Evolutionary conservation across 805 yeast genomes (phyloP), one percentile per base, ranked within the genome.

Genomic region (Isabelozyma gotoi): DNA sequence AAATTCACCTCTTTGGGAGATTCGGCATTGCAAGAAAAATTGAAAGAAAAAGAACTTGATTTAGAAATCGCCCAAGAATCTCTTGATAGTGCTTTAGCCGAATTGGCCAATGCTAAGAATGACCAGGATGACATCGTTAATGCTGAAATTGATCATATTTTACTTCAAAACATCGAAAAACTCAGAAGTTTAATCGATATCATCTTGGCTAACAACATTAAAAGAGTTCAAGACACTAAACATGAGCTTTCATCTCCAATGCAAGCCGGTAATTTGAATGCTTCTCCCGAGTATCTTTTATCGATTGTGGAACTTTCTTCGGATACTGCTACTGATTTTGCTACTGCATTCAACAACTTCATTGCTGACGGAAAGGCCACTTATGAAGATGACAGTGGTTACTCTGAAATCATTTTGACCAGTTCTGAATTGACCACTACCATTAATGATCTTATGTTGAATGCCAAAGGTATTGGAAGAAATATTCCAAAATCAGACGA

Each of bases 211-310:
- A 77, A 86, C 50, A 88, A 87, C 36, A 78, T 85, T 19, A 81
- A 81, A 47, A 73, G 89, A 40, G 75, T 89, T 41, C 95, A 89
- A 63, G 88, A 85, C 50, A 67, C 85, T 0, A 68, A 78, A 33
- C 84, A 78, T 55, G 89, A 84, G 53, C 69, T 88, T 47, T 84
- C 81, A 43, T 84, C 91, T 4, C 88, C 94, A 21, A 79, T 85
- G 80, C 88, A 85, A 62, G 88, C 89, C 3, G 94, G 94, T 43
- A 87, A 86, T 58, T 80, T 82, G 51, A 82, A 82, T 59, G 75
- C 94, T 2, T 78, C 92, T 0, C 87, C 92, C 2, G 82, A 78
- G 50, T 84, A 79, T 53, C 63, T 85, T 17, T 67, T 83, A 29
- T 82, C 92, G 0, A 68, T 87, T 33, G 70, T 84, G 48, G 96